A percentile compares a stretch with the other conserved stretches of the same genome.
Conservation (phyloP, 352 stramenopile species). For the Globisporangium irregulare region DNA sequence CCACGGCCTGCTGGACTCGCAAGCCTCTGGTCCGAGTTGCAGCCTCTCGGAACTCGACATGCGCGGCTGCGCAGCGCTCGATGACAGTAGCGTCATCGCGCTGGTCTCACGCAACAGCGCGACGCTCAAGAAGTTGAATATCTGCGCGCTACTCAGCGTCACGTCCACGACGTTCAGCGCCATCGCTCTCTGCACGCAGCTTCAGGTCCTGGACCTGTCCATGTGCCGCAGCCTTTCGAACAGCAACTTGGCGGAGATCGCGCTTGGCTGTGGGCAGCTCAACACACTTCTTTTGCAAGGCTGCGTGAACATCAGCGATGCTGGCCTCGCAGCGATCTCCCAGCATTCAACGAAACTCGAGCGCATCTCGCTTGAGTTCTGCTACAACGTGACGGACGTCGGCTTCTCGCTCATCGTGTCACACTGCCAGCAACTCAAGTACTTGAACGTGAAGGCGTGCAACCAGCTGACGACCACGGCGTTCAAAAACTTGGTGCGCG, state of each 20-base stretch:
- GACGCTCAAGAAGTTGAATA: slow-evolving; percentile 48
- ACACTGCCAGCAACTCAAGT: slow-evolving; percentile 49
- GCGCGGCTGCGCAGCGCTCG: slow-evolving; percentile 46
- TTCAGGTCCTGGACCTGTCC: slow-evolving; percentile 67
- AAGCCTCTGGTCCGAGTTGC: slow-evolving; percentile 17
- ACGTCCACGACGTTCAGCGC: slow-evolving; percentile 52
- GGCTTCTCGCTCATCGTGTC: slow-evolving; percentile 49
- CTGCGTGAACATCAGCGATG: slow-evolving; percentile 70
- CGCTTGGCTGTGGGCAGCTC: slow-evolving; percentile 36
- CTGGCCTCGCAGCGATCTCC: slow-evolving; percentile 39
- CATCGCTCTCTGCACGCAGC: slow-evolving; percentile 44
- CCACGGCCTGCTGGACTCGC: slow-evolving; percentile 15
- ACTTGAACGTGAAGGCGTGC: slow-evolving; percentile 87
- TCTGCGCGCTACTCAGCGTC: slow-evolving; percentile 59
- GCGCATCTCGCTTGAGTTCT: slow-evolving; percentile 85
- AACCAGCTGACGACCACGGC: slow-evolving; percentile 68
- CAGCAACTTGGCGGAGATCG: slow-evolving; percentile 44
- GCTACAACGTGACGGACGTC: slow-evolving; percentile 79
- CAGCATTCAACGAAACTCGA: slow-evolving; percentile 34
- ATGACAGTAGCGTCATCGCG: slow-evolving; percentile 39
- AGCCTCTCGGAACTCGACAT: slow-evolving; percentile 41
- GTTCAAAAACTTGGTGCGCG: slow-evolving; percentile 47
- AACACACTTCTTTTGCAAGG: slow-evolving; percentile 51
- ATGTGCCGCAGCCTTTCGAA: slow-evolving; percentile 75
- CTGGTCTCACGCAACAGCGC: slow-evolving; percentile 51